Conservation (phyloP, 2,329 filamentous ascomycete genomes). For the Cladosporium sp. region DNA sequence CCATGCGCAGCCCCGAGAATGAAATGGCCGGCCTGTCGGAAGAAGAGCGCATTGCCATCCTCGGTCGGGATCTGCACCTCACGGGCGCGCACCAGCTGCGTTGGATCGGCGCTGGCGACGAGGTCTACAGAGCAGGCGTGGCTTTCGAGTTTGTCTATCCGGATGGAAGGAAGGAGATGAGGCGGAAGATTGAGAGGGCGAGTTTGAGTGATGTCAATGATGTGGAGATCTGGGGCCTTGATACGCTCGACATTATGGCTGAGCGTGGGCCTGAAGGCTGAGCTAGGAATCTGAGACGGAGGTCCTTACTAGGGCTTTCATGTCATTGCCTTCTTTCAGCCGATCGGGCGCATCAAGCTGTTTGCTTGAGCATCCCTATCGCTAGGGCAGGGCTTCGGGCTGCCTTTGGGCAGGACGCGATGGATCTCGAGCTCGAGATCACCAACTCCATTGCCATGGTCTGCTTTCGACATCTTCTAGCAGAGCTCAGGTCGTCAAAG, state of each 20-base stretch:
- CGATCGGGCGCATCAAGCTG: too few species aligned
- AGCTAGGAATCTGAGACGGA: background rate
- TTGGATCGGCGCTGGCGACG: constrained; percentile 38
- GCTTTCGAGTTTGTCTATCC: constrained; percentile 17
- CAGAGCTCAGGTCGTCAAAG: too few species aligned
- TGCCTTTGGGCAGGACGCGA: too few species aligned
- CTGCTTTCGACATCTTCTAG: too few species aligned
- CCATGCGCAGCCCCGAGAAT: constrained; percentile 16
- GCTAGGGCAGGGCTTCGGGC: too few species aligned
- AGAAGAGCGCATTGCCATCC: constrained; percentile 30
- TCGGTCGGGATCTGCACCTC: constrained; percentile 19
- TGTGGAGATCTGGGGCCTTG: constrained; percentile 44
- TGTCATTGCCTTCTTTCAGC: too few species aligned
- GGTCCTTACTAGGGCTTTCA: too few species aligned
- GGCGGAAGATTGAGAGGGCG: constrained; percentile 30
- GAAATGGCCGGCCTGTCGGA: constrained; percentile 5
- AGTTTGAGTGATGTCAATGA: constrained; percentile 35
- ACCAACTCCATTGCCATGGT: too few species aligned
- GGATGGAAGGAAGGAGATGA: constrained; percentile 22
- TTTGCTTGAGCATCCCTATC: too few species aligned
- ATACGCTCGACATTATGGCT: constrained; percentile 30
- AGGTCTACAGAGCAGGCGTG: constrained; percentile 35
- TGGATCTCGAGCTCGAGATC: too few species aligned
- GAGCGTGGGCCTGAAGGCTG: background rate
- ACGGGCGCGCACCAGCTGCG: constrained; percentile 23